A percentile compares a stretch with the other conserved stretches of the same genome.
These are phyloP conservation scores for Crepidotus variabilis DNA, from an alignment of 768 basidiomycete species.

Conservation along the genomic window DNA sequence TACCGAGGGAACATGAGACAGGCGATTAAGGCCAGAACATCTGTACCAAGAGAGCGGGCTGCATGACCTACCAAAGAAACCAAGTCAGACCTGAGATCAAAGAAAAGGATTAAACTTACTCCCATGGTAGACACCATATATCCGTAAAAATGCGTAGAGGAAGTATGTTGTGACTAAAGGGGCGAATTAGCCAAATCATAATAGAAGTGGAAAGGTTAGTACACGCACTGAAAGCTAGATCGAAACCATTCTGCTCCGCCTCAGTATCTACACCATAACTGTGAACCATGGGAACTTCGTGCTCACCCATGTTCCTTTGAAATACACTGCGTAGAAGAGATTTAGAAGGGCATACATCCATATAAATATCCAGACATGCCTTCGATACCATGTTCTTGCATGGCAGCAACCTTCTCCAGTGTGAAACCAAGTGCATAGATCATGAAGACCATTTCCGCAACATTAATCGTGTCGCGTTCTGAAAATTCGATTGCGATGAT, in stretches of 20 bases:
- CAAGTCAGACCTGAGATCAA: background rate
- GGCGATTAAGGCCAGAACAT: slow-evolving; percentile 85
- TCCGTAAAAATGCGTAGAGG: slow-evolving; percentile 70
- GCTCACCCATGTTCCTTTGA: slow-evolving; percentile 80
- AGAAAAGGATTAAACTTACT: slow-evolving; percentile 34
- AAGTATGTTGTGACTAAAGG: slow-evolving; percentile 69
- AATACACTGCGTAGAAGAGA: slow-evolving; percentile 52
- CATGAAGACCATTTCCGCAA: slow-evolving; percentile 74
- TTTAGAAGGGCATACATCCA: background rate
- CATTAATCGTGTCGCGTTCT: slow-evolving; percentile 57
- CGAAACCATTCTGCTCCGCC: slow-evolving; percentile 76
- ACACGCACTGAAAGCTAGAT: slow-evolving; percentile 76
- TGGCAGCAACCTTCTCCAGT: slow-evolving; percentile 88
- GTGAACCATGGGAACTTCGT: background rate
- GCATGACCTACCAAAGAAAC: slow-evolving; percentile 42
- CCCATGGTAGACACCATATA: slow-evolving; percentile 73
- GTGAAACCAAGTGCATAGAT: slow-evolving; percentile 77
- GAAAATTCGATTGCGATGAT: slow-evolving; percentile 77
- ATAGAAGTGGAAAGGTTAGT: background rate
- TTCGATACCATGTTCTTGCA: slow-evolving; percentile 93
- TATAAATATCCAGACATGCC: slow-evolving; percentile 36
- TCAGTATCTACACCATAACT: slow-evolving; percentile 6
- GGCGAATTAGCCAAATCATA: background rate
- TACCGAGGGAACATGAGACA: slow-evolving; percentile 88
- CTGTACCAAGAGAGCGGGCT: slow-evolving; percentile 71